Evolutionary conservation across 176 grass and related monocot species (phyloP).

Genomic region (Zoysia pacifica): DNA sequence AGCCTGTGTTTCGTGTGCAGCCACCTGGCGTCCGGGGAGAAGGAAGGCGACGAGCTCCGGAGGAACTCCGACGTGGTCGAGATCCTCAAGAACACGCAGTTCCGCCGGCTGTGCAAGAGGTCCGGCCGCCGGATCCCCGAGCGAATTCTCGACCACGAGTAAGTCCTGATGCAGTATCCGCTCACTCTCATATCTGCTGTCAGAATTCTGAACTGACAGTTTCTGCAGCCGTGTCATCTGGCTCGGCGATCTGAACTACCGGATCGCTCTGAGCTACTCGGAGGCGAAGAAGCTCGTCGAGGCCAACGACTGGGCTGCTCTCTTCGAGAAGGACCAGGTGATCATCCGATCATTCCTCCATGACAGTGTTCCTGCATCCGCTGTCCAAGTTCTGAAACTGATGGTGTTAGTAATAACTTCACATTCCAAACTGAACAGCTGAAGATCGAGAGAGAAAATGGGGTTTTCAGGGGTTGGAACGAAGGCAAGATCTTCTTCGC

Average conservation of each 20-base stretch:
- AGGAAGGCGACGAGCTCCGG: slow-evolving; percentile 85
- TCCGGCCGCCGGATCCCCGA: slow-evolving; percentile 57
- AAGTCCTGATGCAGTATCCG: background rate
- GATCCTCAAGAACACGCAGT: slow-evolving; percentile 87
- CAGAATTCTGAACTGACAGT: background rate
- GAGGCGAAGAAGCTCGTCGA: slow-evolving; percentile 70
- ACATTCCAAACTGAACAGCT: slow-evolving; percentile 43
- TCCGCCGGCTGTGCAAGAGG: slow-evolving; percentile 57
- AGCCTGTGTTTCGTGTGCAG: slow-evolving; percentile 91
- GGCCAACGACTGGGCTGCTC: slow-evolving; percentile 70
- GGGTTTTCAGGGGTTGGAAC: slow-evolving; percentile 79
- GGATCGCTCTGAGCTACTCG: slow-evolving; percentile 70
- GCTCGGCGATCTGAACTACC: slow-evolving; percentile 87
- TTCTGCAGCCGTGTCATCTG: slow-evolving; percentile 68
- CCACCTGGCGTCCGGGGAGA: slow-evolving; percentile 93
- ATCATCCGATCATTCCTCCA: background rate
- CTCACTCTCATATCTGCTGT: background rate
- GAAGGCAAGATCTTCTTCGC: slow-evolving; percentile 89
- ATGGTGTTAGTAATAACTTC: background rate
- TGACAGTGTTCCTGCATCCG: background rate
- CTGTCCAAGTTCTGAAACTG: background rate
- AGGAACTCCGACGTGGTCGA: slow-evolving; percentile 83
- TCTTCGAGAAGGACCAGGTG: slow-evolving; percentile 90
- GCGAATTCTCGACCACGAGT: slow-evolving; percentile 91
- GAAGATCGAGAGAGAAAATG: slow-evolving; percentile 73